Conservation (phyloP, 163 green algal genomes). For the Scenedesmus sp. region DNA sequence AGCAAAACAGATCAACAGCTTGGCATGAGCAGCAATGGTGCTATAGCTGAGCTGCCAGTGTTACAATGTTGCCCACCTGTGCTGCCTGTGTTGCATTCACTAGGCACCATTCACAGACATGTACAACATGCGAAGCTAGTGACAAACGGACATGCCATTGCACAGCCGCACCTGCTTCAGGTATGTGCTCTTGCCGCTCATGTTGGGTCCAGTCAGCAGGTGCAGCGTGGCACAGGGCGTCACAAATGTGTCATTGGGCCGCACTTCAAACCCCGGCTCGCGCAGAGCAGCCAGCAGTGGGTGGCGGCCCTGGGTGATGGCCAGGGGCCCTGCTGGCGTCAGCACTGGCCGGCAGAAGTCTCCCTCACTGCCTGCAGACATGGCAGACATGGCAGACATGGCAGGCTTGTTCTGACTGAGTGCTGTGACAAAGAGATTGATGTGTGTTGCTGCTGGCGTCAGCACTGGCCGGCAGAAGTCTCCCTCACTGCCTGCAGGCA, state of each 20-base stretch:
- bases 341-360: constrained; percentile 61
- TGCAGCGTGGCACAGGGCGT: constrained; percentile 67
- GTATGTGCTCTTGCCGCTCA: constrained; percentile 90
- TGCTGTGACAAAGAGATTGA: too few relatives aligned
- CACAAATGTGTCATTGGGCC: constrained; percentile 78
- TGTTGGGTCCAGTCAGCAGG: constrained; percentile 90
- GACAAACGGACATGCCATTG: neutral
- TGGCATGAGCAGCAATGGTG: too few relatives aligned
- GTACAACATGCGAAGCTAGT: neutral
- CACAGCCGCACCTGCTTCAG: constrained; percentile 76
- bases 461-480: constrained; percentile 61
- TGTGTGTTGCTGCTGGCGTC: neutral
- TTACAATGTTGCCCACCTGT: too few relatives aligned
- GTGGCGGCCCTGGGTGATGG: constrained; percentile 78
- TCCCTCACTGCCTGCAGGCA: constrained; percentile 37
- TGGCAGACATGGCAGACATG: neutral
- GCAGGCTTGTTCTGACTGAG: too few relatives aligned
- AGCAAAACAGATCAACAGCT: neutral
- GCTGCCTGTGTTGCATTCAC: neutral
- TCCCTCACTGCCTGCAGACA: constrained; percentile 40
- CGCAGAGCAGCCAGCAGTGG: constrained; percentile 66
- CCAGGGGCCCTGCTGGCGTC: constrained; percentile 50
- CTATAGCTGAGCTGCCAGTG: too few relatives aligned
- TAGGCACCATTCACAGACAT: neutral
- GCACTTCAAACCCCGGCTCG: neutral